phyloP scores from a whole-genome alignment of 352 stramenopile species.

The Phytophthora pistaciae region DNA sequence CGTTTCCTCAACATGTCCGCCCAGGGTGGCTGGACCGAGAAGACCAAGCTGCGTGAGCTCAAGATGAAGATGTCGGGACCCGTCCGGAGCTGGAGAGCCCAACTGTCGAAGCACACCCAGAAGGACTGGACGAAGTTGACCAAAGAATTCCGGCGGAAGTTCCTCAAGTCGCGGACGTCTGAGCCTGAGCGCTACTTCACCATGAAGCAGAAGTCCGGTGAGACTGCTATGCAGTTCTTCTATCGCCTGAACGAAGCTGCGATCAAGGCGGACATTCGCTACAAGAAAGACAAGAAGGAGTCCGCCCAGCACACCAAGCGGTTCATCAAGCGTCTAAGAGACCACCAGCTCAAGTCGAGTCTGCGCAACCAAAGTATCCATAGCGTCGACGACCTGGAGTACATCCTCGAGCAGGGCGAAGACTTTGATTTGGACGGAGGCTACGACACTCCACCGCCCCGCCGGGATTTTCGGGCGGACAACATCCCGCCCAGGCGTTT shows the following conservation, averaged over 20 bases:
- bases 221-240: slow-evolving; percentile 5
- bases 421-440: background rate
- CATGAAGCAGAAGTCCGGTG: slow-evolving; percentile 2
- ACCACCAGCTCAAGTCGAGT: background rate
- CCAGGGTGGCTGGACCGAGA: background rate
- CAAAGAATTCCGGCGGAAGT: background rate
- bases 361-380: background rate
- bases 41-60: background rate
- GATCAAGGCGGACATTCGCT: background rate
- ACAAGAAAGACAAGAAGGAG: background rate
- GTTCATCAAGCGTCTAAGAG: slow-evolving; percentile 4
- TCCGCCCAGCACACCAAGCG: background rate
- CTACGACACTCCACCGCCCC: background rate
- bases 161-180: slow-evolving; percentile 1
- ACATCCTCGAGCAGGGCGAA: background rate
- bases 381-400: slow-evolving; percentile 1
- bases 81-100: slow-evolving; percentile 1
- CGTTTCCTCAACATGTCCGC: slow-evolving; percentile 1
- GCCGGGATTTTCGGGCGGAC: background rate
- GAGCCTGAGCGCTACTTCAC: slow-evolving; percentile 1
- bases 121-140: background rate
- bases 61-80: slow-evolving; percentile 7
- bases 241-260: slow-evolving; percentile 4
- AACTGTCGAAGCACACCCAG: background rate
- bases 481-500: background rate